Evolutionary conservation across 2,329 filamentous ascomycete genomes (phyloP).

Genomic region (Aspergillus calidoustus): DNA sequence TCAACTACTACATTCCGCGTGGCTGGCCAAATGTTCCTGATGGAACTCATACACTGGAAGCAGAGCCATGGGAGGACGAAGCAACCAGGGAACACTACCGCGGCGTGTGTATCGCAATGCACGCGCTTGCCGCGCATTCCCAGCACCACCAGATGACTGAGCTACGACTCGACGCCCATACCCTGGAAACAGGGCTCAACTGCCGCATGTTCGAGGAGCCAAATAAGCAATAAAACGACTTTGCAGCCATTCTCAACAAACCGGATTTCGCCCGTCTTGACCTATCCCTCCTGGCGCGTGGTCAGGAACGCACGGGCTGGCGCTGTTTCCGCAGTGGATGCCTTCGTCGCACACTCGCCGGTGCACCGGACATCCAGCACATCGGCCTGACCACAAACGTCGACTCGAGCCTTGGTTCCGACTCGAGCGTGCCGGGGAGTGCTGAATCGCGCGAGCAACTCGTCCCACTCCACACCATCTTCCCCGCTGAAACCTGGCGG

Average conservation of each 20-base stretch:
- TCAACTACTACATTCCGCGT: constrained; percentile 46
- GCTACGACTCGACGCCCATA: constrained; percentile 39
- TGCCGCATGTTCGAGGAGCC: constrained; percentile 35
- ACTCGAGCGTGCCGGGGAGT: neutral
- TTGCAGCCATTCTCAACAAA: constrained; percentile 27
- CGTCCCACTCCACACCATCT: constrained; percentile 31
- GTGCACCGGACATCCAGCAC: neutral
- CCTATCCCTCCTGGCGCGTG: constrained; percentile 28
- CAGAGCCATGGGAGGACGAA: neutral
- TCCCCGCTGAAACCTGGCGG: constrained; percentile 36
- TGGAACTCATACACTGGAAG: neutral
- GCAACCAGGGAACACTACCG: constrained; percentile 32
- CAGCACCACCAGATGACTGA: constrained; percentile 36
- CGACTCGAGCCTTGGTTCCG: neutral
- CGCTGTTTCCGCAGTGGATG: neutral
- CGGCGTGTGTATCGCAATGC: constrained; percentile 33
- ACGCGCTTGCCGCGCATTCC: constrained; percentile 18
- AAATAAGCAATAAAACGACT: constrained; percentile 31
- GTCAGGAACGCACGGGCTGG: constrained; percentile 2
- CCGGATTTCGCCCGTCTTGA: constrained; percentile 35
- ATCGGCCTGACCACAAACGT: constrained; percentile 5
- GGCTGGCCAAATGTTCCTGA: constrained; percentile 32
- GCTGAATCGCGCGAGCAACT: neutral
- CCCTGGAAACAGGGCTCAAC: constrained; percentile 37
- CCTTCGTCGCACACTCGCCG: neutral